Evolutionary conservation across 805 yeast genomes (phyloP), one percentile per base, ranked within the genome.

Genomic region (Starmerella etchellsii): DNA sequence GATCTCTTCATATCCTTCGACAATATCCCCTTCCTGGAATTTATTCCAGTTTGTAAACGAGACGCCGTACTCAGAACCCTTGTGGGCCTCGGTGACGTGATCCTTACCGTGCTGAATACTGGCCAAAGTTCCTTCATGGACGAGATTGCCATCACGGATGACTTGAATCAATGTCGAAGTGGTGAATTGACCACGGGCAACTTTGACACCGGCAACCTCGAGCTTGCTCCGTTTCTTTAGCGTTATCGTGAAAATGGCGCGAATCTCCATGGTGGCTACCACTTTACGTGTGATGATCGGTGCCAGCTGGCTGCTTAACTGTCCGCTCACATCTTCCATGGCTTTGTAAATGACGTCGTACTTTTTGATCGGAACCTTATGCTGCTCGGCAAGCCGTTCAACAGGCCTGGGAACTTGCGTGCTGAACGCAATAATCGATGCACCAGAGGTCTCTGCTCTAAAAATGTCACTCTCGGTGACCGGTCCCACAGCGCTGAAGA

Each of bases 31-130:
- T 16, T 66, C 76, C 50, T 75, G 70, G 54, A 80, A 81, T 24
- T 66, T 71, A 32, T 72, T 74, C 77, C 84, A 84, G 23, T 41
- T 32, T 2, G 68, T 73, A 48, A 91, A 75, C 0, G 83, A 64
- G 20, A 88, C 57, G 39, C 98, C 98, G 66, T 96, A 91, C 52
- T 91, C 98, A 23, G 71, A 71, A 23, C 95, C 96, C 61, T 82
- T 87, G 43, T 73, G 73, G 8, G 81, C 82, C 53, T 80, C 88
- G 1, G 62, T 50, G 4, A 78, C 81, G 50, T 82, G 93, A 34
- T 82, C 87, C 57, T 83, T 84, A 39, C 75, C 76, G 46, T 81
- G 82, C 61, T 82, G 85, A 58, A 91, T 68, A 6, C 88, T 76
- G 2, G 77, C 71, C 7, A 91, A 57, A 10, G 63, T 62, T 2